These are phyloP conservation scores for Poa annua DNA, from an alignment of 176 grass and related monocot genomes.

Conservation along the genomic window DNA sequence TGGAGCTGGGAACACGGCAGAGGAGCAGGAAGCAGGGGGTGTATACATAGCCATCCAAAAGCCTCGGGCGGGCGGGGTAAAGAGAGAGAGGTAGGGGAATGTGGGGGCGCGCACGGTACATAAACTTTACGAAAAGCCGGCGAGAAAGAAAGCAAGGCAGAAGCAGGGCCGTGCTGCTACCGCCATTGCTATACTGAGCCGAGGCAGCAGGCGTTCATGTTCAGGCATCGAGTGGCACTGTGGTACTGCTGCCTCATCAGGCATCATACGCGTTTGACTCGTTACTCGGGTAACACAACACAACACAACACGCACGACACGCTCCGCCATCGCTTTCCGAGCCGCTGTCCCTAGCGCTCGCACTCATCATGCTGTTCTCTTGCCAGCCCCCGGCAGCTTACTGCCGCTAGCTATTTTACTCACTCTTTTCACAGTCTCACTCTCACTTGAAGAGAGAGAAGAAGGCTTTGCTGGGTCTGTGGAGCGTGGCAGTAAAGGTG, in stretches of 20 bases:
- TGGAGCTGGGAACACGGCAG: conserved; percentile 17
- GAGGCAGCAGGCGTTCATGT: no score
- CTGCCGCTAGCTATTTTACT: background rate
- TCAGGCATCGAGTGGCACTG: conserved; percentile 21
- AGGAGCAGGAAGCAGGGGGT: conserved; percentile 14
- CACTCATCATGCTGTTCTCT: conserved; percentile 44
- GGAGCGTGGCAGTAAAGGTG: conserved; percentile 40
- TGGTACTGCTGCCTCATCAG: background rate
- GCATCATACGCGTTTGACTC: conserved; percentile 1
- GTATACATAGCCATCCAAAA: conserved; percentile 53
- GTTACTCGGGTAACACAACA: background rate
- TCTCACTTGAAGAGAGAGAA: background rate
- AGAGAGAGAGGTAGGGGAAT: conserved; percentile 23
- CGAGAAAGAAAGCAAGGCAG: conserved; percentile 16
- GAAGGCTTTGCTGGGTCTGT: background rate
- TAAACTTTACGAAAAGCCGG: conserved; percentile 51
- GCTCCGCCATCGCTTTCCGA: conserved; percentile 51
- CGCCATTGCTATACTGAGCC: background rate
- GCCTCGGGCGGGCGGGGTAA: background rate
- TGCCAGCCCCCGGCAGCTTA: background rate
- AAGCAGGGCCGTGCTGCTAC: conserved; percentile 35
- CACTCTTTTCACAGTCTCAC: background rate
- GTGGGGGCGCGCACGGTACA: conserved; percentile 54
- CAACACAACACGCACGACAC: background rate
- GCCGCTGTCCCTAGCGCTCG: conserved; percentile 31